Base-by-base conservation (phyloP, 495 filamentous ascomycete species). In the Daldinia concentrica region DNA sequence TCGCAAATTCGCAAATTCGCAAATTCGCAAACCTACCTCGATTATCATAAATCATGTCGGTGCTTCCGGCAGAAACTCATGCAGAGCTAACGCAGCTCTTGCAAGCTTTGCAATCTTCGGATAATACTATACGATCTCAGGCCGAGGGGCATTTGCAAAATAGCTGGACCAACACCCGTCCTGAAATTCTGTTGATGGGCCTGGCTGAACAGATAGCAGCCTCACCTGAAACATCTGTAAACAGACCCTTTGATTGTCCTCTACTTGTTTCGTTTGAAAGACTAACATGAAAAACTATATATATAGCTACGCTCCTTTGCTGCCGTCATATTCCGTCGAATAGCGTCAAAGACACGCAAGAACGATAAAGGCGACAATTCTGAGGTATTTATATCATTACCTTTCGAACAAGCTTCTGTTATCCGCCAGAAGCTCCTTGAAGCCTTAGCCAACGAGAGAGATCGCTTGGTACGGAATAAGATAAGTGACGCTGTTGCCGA, bases 401-500 rank as follows among this genome's bases (percentile, higher is more conserved):
- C 80, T 41, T 80, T 85, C 60, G 85, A 89, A n/a, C 90, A 95
- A 74, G 89, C 90, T 68, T 78, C 87, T 30, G 89, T 86, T 62
- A 98, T 98, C 69, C 87, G 93, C 60, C 85, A 90, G 66, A 95
- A 94, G 78, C 83, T 98, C 41, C 83, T 99, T 24, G 86, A 90
- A 66, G 90, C 89, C 64, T 82, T 98, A 56, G 87, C 88, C 45
- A 82, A 79, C 50, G 96, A 98, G 81, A 80, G 84, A 6, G 84
- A 90, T 22, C 83, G 87, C 50, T 80, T 88, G 15, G 91, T 97
- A 37, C 86, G 96, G 76, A 96, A 96, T 79, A 99, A 98, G 81
- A 92, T 98, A 77, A 94, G 93, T 62, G 96, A 99, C 80, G 93
- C 95, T 2, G 90, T 98, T 66, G 96, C 96, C 6, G 96, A 99